phyloP scores from a whole-genome alignment of 2,329 filamentous ascomycete species.

The Pseudogymnoascus verrucosus region DNA sequence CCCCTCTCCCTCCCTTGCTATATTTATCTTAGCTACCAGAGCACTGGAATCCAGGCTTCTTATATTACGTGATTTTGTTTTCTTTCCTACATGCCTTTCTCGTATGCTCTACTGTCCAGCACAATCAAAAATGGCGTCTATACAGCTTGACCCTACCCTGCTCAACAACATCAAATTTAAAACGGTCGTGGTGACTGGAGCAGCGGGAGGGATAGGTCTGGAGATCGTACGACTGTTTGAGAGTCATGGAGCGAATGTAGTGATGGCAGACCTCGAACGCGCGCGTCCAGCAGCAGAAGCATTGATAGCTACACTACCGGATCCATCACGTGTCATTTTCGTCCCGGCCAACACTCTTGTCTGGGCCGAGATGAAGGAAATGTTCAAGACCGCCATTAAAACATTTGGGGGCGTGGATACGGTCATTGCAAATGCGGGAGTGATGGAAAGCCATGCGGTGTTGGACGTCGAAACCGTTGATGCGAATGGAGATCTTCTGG shows the following conservation, averaged over 20 bases:
- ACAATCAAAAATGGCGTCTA: no score
- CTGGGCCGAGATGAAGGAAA: conserved; percentile 29
- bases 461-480: conserved; percentile 23
- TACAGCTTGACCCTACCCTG: no score
- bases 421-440: conserved; percentile 36
- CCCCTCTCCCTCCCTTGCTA: no score
- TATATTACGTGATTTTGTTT: no score
- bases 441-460: conserved; percentile 27
- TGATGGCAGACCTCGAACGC: conserved; percentile 31
- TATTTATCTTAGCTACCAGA: no score
- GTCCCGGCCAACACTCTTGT: conserved; percentile 30
- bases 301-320: conserved; percentile 21
- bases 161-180: no score
- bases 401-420: conserved; percentile 33
- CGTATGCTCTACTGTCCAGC: no score
- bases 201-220: conserved; percentile 34
- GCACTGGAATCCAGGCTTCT: no score
- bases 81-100: no score
- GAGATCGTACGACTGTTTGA: conserved; percentile 32
- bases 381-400: conserved; percentile 26
- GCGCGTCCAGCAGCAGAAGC: conserved; percentile 21
- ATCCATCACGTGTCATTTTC: conserved; percentile 28
- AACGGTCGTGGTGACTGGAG: conserved; percentile 28
- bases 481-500: conserved; percentile 14
- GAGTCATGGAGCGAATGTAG: conserved; percentile 30